A percentile compares a stretch with the other conserved stretches of the same genome.
phyloP scores from a whole-genome alignment of 805 yeast genomes.

The Priceomyces carsonii region DNA sequence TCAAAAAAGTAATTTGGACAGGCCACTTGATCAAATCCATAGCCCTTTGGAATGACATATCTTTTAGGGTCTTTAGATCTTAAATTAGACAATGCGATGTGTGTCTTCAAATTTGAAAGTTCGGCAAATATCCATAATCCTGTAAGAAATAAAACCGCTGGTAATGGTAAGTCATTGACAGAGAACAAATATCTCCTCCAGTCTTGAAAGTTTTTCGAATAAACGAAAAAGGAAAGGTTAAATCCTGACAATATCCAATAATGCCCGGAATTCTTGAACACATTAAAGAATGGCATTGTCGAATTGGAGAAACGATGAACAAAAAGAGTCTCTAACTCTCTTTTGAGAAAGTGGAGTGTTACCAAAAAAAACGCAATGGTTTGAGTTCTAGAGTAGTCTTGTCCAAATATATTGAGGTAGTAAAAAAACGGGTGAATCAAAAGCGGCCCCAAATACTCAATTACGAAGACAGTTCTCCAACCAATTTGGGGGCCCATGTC shows the following conservation, averaged over 20 bases:
- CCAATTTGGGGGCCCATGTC: conserved; percentile 92
- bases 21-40: conserved; percentile 77
- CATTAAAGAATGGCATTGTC: conserved; percentile 88
- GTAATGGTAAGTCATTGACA: conserved; percentile 41
- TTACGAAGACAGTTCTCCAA: conserved; percentile 86
- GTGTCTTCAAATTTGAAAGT: conserved; percentile 70
- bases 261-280: conserved; percentile 87
- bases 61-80: conserved; percentile 53
- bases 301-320: conserved; percentile 84
- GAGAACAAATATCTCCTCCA: conserved; percentile 40
- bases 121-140: conserved; percentile 61
- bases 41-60: conserved; percentile 78
- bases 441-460: conserved; percentile 91
- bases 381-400: conserved; percentile 55
- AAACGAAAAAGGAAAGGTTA: conserved; percentile 49
- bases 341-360: conserved; percentile 76
- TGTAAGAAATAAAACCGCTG: conserved; percentile 31
- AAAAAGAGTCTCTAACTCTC: conserved; percentile 84
- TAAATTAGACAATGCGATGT: conserved; percentile 60
- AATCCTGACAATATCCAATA: conserved; percentile 92
- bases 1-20: conserved; percentile 96
- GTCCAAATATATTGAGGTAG: conserved; percentile 35
- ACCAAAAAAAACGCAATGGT: conserved; percentile 54
- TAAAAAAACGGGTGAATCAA: conserved; percentile 74
- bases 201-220: conserved; percentile 25